These are phyloP conservation scores for Candida cerambycidarum DNA, from an alignment of 805 yeast species.

Conservation along the genomic window DNA sequence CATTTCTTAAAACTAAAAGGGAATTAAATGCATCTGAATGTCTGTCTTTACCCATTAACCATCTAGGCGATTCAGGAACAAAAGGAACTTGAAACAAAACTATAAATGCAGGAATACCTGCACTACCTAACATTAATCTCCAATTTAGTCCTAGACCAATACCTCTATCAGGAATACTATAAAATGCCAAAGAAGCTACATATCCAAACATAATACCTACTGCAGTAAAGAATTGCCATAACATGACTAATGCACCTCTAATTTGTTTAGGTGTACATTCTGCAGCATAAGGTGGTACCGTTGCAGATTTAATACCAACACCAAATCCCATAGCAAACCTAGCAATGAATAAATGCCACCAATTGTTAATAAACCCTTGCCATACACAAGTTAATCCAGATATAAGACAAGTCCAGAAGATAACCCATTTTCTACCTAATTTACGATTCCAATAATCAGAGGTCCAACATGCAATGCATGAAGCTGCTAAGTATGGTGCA, in stretches of 20 bases:
- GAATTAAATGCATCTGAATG: conserved; percentile 53
- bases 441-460: conserved; percentile 51
- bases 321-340: conserved; percentile 63
- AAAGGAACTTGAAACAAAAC: conserved; percentile 50
- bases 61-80: conserved; percentile 71
- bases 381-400: conserved; percentile 64
- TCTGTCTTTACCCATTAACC: conserved; percentile 58
- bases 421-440: conserved; percentile 60
- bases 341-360: conserved; percentile 62
- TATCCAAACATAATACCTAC: conserved; percentile 71
- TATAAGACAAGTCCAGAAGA: conserved; percentile 58
- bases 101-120: conserved; percentile 54
- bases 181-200: conserved; percentile 58
- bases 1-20: conserved; percentile 45
- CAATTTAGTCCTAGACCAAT: conserved; percentile 52
- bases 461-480: conserved; percentile 60
- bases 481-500: conserved; percentile 63
- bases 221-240: conserved; percentile 75
- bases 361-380: conserved; percentile 62
- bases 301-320: conserved; percentile 65
- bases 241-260: conserved; percentile 67
- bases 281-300: conserved; percentile 67
- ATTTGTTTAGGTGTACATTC: conserved; percentile 58
- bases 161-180: conserved; percentile 48
- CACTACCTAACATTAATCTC: conserved; percentile 67